Conservation (phyloP, 2,329 filamentous ascomycete species). For the Knufia fluminis region DNA sequence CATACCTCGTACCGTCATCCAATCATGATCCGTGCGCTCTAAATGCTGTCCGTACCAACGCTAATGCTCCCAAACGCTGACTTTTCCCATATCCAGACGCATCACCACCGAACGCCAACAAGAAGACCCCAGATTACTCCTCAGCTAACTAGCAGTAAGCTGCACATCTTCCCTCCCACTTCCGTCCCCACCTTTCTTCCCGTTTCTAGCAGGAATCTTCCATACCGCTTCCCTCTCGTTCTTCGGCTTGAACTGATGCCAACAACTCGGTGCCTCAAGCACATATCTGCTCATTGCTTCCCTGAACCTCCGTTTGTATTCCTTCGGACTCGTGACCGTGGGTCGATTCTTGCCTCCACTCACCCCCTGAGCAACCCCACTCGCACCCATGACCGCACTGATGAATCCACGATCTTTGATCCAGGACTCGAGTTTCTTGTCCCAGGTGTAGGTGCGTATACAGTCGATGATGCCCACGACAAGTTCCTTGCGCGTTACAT, state of each 20-base stretch:
- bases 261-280: constrained; percentile 41
- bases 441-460: constrained; percentile 97
- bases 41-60: too few species aligned
- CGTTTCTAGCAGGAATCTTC: too few species aligned
- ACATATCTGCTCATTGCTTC: constrained; percentile 90
- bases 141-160: not conserved
- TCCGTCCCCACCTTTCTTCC: not conserved
- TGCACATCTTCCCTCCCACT: not conserved
- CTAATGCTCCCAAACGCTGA: too few species aligned
- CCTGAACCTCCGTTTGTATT: constrained; percentile 91
- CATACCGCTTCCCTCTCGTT: constrained; percentile 11
- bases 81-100: too few species aligned
- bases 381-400: constrained; percentile 4
- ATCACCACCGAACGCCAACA: too few species aligned
- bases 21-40: too few species aligned
- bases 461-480: constrained; percentile 98
- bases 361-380: constrained; percentile 38
- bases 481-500: constrained; percentile 79
- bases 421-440: constrained; percentile 99
- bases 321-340: constrained; percentile 92
- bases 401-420: constrained; percentile 90
- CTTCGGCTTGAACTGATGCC: constrained; percentile 34
- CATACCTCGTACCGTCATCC: not conserved
- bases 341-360: constrained; percentile 72
- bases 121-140: too few species aligned